Evolutionary conservation across 1,139 yeast genomes (phyloP), one percentile per base, ranked within the genome.

Genomic region (Candida sp.): DNA sequence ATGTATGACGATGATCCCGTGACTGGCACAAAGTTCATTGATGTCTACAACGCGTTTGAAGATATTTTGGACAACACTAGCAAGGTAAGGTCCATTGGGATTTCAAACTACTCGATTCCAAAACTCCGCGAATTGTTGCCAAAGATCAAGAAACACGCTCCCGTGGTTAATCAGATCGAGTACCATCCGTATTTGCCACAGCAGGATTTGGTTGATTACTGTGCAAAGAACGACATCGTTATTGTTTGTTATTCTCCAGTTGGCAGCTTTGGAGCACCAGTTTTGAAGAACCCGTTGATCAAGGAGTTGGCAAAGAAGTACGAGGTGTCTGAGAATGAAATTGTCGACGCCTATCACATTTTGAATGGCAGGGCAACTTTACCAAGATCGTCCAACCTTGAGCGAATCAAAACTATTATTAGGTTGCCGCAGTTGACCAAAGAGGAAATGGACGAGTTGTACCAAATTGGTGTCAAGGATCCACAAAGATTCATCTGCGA

Each of bases 41-140:
- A 73, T 6, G 80, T 83, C 9, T 84, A 81, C 62, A 70, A 76
- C 54, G 69, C 67, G 32, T 54, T 84, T 51, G 83, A 81, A 55
- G 70, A 75, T n/a, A 68, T 82, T 46, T 62, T 67, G 44, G 61
- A 61, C 3, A 60, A 62, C 8, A 69, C 75, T 7, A 54, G 55
- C 7, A 73, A 71, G 49, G 71, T 63, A 3, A 67, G 54, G 51
- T 62, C 74, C 1, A 59, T 71, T 48, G 76, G 77, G 11, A 66
- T 72, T 35, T 70, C 75, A 7, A 72, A 72, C 50, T 72, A 70
- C 50, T 63, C 74, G 1, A 57, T 69, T 43, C 63, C 63, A 3
- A 67, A 59, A 51, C 59, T 72, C 26, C 64, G 59, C 44, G 51
- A 63, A 50, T 62, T 72, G 27, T 60, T 73, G 42, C 67, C 73